Conservation (phyloP, 2,329 filamentous ascomycete species). For the Neopestalotiopsis sp. region DNA sequence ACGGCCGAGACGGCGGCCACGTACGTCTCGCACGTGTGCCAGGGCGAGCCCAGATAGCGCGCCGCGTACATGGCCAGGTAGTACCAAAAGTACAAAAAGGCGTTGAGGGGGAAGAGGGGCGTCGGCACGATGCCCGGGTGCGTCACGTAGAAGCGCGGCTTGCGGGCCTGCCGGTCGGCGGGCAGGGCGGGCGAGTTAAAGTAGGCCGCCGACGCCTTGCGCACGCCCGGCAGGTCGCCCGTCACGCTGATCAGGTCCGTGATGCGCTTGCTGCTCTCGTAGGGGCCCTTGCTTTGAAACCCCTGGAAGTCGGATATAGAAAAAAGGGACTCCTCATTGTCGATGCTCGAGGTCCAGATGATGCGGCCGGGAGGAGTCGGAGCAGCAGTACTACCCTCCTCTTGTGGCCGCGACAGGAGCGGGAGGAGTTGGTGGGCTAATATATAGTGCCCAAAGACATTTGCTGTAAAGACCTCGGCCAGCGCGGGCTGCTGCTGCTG, state of each 20-base stretch:
- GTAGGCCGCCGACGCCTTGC: slow-evolving; percentile 61
- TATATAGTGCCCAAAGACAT: slow-evolving; percentile 94
- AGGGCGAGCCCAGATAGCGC: slow-evolving; percentile 82
- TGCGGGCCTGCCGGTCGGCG: slow-evolving; percentile 31
- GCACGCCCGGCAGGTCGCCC: slow-evolving; percentile 66
- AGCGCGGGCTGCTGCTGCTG: slow-evolving; percentile 60
- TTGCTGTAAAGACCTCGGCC: slow-evolving; percentile 86
- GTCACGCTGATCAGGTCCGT: slow-evolving; percentile 85
- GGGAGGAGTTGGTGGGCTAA: slow-evolving; percentile 81
- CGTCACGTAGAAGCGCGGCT: slow-evolving; percentile 73
- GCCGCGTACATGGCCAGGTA: slow-evolving; percentile 69
- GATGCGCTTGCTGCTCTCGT: slow-evolving; percentile 87
- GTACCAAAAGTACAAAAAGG: slow-evolving; percentile 74
- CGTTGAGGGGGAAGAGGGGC: slow-evolving; percentile 75
- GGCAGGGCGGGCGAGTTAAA: slow-evolving; percentile 42
- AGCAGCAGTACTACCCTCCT: slow-evolving; percentile 25
- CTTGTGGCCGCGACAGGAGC: slow-evolving; percentile 62
- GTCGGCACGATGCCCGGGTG: slow-evolving; percentile 91
- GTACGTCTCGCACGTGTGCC: slow-evolving; percentile 83
- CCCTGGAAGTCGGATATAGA: slow-evolving; percentile 77
- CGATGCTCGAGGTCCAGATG: slow-evolving; percentile 87
- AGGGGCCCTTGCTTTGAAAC: slow-evolving; percentile 65
- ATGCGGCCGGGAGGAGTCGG: slow-evolving; percentile 62
- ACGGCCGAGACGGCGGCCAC: slow-evolving; percentile 76
- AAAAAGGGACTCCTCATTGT: slow-evolving; percentile 63